These are phyloP conservation scores for Bolboschoenus planiculmis DNA, from an alignment of 176 grass and related monocot genomes.

Conservation along the genomic window DNA sequence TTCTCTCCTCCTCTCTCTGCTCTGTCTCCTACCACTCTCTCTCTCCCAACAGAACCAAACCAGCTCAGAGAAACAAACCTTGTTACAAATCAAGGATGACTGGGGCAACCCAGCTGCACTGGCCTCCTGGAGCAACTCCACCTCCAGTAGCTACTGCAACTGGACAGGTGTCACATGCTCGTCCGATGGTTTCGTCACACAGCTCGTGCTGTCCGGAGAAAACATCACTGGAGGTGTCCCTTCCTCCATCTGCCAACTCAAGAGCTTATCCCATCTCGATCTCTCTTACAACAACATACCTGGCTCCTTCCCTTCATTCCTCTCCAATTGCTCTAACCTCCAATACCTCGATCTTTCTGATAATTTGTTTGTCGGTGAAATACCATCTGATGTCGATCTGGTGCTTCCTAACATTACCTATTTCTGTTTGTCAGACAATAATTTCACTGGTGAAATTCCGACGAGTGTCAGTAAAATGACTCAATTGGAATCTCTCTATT, in stretches of 20 bases:
- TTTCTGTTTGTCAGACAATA: conserved; percentile 34
- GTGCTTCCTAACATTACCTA: conserved; percentile 25
- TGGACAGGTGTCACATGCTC: conserved; percentile 49
- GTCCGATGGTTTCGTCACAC: conserved; percentile 20
- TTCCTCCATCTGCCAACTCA: conserved; percentile 39
- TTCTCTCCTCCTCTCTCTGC: conserved; percentile 9
- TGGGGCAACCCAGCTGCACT: conserved; percentile 40
- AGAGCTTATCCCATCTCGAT: conserved; percentile 33
- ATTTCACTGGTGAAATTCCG: conserved; percentile 42
- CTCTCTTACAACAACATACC: conserved; percentile 35
- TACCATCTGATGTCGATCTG: conserved; percentile 36
- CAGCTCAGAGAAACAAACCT: conserved; percentile 21
- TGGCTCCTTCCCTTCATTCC: conserved; percentile 23
- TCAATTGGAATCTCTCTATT: conserved; percentile 15
- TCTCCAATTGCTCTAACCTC: conserved; percentile 39
- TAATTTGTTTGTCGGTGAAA: conserved; percentile 31
- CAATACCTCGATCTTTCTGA: conserved; percentile 31
- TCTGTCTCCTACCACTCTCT: background rate
- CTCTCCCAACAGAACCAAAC: conserved; percentile 11
- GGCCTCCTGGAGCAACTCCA: conserved; percentile 30
- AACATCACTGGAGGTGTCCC: conserved; percentile 29
- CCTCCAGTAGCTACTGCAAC: conserved; percentile 25
- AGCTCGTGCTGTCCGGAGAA: conserved; percentile 13
- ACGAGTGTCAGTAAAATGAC: conserved; percentile 25
- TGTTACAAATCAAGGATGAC: conserved; percentile 42